phyloP scores from a whole-genome alignment of 306 rosid species.

The Trifolium fragiferum region DNA sequence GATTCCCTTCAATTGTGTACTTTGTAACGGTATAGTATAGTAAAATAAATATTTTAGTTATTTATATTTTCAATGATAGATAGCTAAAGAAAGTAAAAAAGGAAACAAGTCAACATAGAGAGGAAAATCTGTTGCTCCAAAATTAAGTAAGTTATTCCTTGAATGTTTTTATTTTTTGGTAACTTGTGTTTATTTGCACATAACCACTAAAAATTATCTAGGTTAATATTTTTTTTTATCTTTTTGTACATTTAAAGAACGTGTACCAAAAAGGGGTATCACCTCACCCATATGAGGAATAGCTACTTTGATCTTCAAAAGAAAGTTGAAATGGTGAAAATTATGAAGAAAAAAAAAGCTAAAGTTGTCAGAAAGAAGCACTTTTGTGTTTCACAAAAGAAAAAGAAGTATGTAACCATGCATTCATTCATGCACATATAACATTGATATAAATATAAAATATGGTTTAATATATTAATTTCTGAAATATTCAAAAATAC shows the following conservation, averaged over 20 bases:
- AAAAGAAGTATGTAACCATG: constrained; percentile 13
- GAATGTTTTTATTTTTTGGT: neutral
- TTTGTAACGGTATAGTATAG: constrained; percentile 19
- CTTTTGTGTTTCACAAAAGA: constrained; percentile 54
- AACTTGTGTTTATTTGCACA: constrained; percentile 9
- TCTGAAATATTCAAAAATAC: neutral
- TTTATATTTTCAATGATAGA: constrained; percentile 24
- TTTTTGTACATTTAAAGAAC: constrained; percentile 41
- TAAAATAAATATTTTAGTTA: constrained; percentile 36
- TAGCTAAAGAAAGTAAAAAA: constrained; percentile 24
- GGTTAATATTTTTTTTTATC: constrained; percentile 21
- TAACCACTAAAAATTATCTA: constrained; percentile 20
- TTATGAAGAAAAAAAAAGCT: constrained; percentile 56
- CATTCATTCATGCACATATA: constrained; percentile 23
- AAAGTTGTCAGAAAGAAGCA: constrained; percentile 56
- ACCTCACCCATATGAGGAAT: constrained; percentile 33
- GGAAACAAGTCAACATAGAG: constrained; percentile 18
- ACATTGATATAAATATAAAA: neutral
- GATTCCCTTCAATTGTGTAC: constrained; percentile 22
- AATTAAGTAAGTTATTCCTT: neutral
- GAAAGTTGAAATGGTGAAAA: constrained; percentile 48
- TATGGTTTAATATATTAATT: neutral
- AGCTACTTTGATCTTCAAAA: constrained; percentile 46
- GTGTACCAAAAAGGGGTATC: constrained; percentile 38
- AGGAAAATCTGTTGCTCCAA: constrained; percentile 29